Evolutionary conservation across 73 alveolate genomes (phyloP), one percentile per base, ranked within the genome.

Genomic region (Tetrahymena elliotti): DNA sequence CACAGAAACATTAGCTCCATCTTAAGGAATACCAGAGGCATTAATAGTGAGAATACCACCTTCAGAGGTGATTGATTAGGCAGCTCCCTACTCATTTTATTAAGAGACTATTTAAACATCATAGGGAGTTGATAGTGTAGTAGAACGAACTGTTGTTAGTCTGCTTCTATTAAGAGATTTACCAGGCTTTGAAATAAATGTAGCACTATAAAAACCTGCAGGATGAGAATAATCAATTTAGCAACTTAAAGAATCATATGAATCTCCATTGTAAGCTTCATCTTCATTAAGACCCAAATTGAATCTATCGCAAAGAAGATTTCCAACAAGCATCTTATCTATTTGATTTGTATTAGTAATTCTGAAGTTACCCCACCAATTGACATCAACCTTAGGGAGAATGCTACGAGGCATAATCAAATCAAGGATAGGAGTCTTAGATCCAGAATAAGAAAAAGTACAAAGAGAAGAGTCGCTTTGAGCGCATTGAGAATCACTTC

Each of bases 341-440:
- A 68, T 68, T 68, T 68, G n/a, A 10, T 68, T 68, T 2, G 88
- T 94, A 36, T 93, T 94, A 20, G 96, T 16, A 15, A 94, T 94
- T 34, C 95, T 92, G 53, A 52, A 94, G 52, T 94, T 94, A n/a
- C 93, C 96, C 52, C 95, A 40, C 96, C 96, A 94, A 88, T 39
- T 38, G 27, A 84, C 93, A 36, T 53, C 53, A 34, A 40, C 41
- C 33, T 94, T 88, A 24, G 96, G 96, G 52, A 47, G 83, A 22
- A 39, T 94, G 18, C 93, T 47, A 84, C 96, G 93, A 84, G 96
- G 96, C 38, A 92, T 38, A 27, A 88, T 93, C 31, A 84, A 84
- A 84, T 39, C 83, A 84, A 94, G 36, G 38, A 83, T 35, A 52
- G 96, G 96, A 16, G 96, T 94, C 40, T 33, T 35, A 39, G 68